Base-by-base conservation (phyloP, 257 asterid genomes). In the Fraxinus excelsior region DNA sequence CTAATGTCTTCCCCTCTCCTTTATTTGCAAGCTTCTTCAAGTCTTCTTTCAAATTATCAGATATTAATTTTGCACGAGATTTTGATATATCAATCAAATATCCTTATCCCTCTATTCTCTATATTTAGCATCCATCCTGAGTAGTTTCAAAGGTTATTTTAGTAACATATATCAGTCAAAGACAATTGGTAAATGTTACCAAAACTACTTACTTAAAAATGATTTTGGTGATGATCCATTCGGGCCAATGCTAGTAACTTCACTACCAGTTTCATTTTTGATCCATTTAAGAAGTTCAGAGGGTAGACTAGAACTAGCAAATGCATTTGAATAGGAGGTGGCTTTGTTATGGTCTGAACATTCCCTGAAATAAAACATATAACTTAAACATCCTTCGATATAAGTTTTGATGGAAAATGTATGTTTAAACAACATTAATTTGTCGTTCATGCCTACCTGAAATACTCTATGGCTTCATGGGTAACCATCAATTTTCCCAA, bases 91-190 rank as follows among this genome's bases (percentile, higher is more conserved):
- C 87, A 65, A 29, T 87, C 94, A 79, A 92, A 88, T 80, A 92
- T 84, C 76, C 84, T 86, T 66, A 86, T 53, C 77, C 96, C 96
- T 72, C 79, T 72, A 67, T 88, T 88, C 85, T 87, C 97, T 71
- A 89, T 72, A 74, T 85, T 69, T 67, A 90, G 85, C 65, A 90
- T 79, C 94, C 93, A 92, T 78, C 85, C 97, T 92, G 87, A n/a
- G 75, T 21, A 14, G 49, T 49, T 28, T 69, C 1, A 49, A 67
- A 70, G 65, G 29, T 37, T 62, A 13, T 25, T 71, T 49, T 7
- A 76, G 35, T 60, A 65, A 37, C 19, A 25, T 62, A 23, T 10
- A 62, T 25, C 12, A 76, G 40, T 66, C 70, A 29, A 66, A 16
- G 25, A 34, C 35, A 58, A 18, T 13, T 16, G 18, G 34, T 66